Evolutionary conservation across 73 alveolate species (phyloP), one percentile per base, ranked within the genome.

Genomic region (Symbiodinium pilosum): DNA sequence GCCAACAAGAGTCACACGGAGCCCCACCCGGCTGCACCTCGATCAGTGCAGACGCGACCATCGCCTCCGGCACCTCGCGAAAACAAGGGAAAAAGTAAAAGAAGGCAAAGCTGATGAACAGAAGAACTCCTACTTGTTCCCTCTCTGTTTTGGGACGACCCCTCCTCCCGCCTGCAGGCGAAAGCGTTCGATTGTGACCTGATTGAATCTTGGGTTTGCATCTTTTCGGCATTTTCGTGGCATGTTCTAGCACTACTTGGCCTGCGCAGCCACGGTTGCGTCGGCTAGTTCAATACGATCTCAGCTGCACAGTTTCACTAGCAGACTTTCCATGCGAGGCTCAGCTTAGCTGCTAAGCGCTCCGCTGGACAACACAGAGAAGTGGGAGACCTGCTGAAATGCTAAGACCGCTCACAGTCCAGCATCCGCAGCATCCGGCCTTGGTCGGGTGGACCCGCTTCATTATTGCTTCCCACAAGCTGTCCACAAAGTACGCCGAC

Each of bases 141-240:
- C n/a, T n/a, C n/a, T n/a, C n/a, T n/a, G n/a, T n/a, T n/a, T n/a
- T n/a, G n/a, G n/a, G n/a, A n/a, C n/a, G n/a, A n/a, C n/a, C n/a
- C n/a, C n/a, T n/a, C n/a, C n/a, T n/a, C n/a, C n/a, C n/a, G n/a
- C 97, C 97, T 91, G 97, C 39, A 91, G 88, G 32, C 97, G 97
- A 43, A 91, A 91, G 77, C 97, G 97, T 88, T 91, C 97, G 40
- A 41, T 69, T 8, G 97, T 91, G 32, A 91, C 97, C 97, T 91
- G 59, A n/a, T n/a, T n/a, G n/a, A n/a, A n/a, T n/a, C n/a, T n/a
- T n/a, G n/a, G n/a, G n/a, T n/a, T n/a, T n/a, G n/a, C n/a, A n/a
- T n/a, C n/a, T n/a, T n/a, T n/a, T n/a, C n/a, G n/a, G n/a, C n/a
- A n/a, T n/a, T n/a, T n/a, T n/a, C n/a, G n/a, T n/a, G n/a, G n/a